Conservation (phyloP, 2,329 filamentous ascomycete species). For the Xylariaceae sp. region DNA sequence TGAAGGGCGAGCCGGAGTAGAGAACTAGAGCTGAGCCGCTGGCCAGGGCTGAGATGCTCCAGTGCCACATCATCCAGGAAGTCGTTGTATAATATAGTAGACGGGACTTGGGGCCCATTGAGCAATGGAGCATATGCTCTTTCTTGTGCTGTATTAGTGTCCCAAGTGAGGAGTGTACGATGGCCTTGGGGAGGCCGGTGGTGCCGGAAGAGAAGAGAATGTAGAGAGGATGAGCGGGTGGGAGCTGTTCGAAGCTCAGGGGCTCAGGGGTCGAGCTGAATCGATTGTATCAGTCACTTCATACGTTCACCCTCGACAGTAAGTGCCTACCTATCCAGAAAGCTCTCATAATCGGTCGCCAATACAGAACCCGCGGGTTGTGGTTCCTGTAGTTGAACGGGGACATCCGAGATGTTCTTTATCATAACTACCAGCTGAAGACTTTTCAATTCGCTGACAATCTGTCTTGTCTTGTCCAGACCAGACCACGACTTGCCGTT, state of each 20-base stretch:
- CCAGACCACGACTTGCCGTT: slow-evolving; percentile 88
- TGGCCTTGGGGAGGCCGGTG: slow-evolving; percentile 82
- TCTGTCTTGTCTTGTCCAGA: slow-evolving; percentile 69
- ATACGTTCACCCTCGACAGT: neutral
- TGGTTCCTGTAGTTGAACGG: slow-evolving; percentile 40
- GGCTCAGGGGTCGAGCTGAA: slow-evolving; percentile 37
- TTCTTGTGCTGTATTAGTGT: slow-evolving; percentile 97
- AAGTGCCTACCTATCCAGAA: slow-evolving; percentile 35
- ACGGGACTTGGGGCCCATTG: slow-evolving; percentile 64
- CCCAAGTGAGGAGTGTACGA: slow-evolving; percentile 84
- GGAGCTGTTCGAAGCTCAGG: slow-evolving; percentile 68
- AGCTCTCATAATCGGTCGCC: slow-evolving; percentile 41
- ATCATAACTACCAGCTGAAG: slow-evolving; percentile 71
- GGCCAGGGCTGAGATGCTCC: slow-evolving; percentile 81
- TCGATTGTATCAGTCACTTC: slow-evolving; percentile 21
- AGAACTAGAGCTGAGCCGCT: slow-evolving; percentile 77
- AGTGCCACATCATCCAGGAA: slow-evolving; percentile 99
- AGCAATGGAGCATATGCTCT: slow-evolving; percentile 83
- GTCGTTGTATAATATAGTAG: slow-evolving; percentile 93
- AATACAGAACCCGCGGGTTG: slow-evolving; percentile 36
- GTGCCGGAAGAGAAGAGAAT: slow-evolving; percentile 93
- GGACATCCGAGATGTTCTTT: slow-evolving; percentile 50
- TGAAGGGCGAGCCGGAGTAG: slow-evolving; percentile 90
- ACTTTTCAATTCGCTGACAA: slow-evolving; percentile 59
- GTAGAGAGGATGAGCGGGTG: slow-evolving; percentile 83